These are phyloP conservation scores for Dactylonectria estremocensis DNA, from an alignment of 2,329 filamentous ascomycete genomes.

Conservation along the genomic window DNA sequence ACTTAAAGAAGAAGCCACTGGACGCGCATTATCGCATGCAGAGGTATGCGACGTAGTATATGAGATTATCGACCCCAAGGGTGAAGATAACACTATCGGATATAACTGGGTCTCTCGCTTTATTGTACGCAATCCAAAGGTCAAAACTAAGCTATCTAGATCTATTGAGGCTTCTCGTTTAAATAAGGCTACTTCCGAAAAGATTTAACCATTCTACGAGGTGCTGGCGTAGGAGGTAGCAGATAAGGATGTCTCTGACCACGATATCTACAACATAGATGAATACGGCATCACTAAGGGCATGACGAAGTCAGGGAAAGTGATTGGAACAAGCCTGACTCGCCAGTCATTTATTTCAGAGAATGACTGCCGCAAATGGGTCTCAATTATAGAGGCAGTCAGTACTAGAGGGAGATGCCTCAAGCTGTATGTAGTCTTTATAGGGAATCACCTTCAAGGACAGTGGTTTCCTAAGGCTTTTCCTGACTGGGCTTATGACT, in stretches of 20 bases:
- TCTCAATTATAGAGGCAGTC: constrained; percentile 9
- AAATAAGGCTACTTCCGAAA: constrained; percentile 3
- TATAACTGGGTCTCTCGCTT: not conserved
- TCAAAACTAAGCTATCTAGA: constrained; percentile 10
- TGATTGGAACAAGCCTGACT: not conserved
- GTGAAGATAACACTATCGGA: not conserved
- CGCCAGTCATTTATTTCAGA: not conserved
- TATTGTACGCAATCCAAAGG: not conserved
- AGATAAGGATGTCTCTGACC: not conserved
- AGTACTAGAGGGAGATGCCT: not conserved
- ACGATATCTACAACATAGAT: not conserved
- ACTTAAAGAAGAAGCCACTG: not conserved
- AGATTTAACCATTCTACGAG: not conserved
- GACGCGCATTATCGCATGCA: not conserved
- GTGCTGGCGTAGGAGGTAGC: not conserved
- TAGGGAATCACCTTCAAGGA: constrained; percentile 3
- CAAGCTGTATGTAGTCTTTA: constrained; percentile 6
- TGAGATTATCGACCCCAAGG: not conserved
- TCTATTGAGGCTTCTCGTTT: constrained; percentile 8
- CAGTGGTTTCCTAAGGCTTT: constrained; percentile 9
- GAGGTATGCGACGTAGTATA: not conserved
- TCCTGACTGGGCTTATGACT: constrained; percentile 1
- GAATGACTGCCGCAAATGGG: constrained; percentile 10
- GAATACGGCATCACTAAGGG: constrained; percentile 8
- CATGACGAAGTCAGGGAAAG: too few relatives aligned